These are phyloP conservation scores for Zasmidium cellare DNA, from an alignment of 2,329 filamentous ascomycete species.

Conservation along the genomic window DNA sequence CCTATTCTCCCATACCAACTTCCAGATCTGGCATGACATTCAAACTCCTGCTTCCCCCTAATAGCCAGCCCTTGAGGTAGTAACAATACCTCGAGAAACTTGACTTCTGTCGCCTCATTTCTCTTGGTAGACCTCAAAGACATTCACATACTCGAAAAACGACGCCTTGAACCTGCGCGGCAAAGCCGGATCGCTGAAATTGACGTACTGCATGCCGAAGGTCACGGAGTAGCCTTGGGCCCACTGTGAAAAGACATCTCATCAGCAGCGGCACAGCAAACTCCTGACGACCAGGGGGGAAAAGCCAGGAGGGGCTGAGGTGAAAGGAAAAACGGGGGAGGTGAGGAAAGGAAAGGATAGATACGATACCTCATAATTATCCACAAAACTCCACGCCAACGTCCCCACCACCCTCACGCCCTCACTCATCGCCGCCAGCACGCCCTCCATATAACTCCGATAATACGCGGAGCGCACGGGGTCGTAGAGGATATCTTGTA, in stretches of 20 bases:
- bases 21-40: too few relatives aligned
- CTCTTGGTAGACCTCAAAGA: conserved; percentile 31
- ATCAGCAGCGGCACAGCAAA: too few relatives aligned
- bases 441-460: conserved; percentile 33
- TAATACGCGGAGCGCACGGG: conserved; percentile 32
- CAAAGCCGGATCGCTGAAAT: conserved; percentile 35
- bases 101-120: conserved; percentile 3
- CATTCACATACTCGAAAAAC: conserved; percentile 39
- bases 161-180: conserved; percentile 39
- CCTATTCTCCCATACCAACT: too few relatives aligned
- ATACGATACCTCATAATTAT: conserved; percentile 40
- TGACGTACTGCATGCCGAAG: conserved; percentile 42
- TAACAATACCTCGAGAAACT: too few relatives aligned
- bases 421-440: conserved; percentile 36
- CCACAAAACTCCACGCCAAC: conserved; percentile 38
- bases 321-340: not conserved
- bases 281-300: too few relatives aligned
- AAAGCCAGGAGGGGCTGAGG: not conserved
- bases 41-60: too few relatives aligned
- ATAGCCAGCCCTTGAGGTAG: too few relatives aligned
- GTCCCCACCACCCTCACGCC: conserved; percentile 37
- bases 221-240: conserved; percentile 29
- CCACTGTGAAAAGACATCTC: too few relatives aligned
- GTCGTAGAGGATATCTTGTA: conserved; percentile 34
- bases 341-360: too few relatives aligned